phyloP scores from a whole-genome alignment of 495 filamentous ascomycete species.

The Stereocaulon alpinum region DNA sequence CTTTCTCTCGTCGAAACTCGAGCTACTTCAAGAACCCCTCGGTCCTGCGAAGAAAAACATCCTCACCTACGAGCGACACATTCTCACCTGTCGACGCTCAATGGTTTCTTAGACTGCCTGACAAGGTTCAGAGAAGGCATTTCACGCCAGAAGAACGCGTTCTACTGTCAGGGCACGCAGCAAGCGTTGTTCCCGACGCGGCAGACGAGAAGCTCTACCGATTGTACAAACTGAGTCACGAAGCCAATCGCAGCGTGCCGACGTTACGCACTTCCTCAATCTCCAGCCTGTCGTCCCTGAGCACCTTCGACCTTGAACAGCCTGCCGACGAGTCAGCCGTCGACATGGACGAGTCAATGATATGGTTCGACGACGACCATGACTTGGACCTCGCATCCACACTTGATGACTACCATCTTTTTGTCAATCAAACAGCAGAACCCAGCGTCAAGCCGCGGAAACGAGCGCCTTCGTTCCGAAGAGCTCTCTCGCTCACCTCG shows the following conservation, averaged over 20 bases:
- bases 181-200: slow-evolving; percentile 56
- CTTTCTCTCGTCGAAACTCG: slow-evolving; percentile 30
- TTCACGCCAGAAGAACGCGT: slow-evolving; percentile 66
- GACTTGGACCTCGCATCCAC: slow-evolving; percentile 53
- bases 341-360: slow-evolving; percentile 44
- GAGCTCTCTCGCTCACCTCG: slow-evolving; percentile 37
- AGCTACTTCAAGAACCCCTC: slow-evolving; percentile 26
- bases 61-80: slow-evolving; percentile 30
- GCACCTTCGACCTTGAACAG: slow-evolving; percentile 28
- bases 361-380: slow-evolving; percentile 71
- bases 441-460: slow-evolving; percentile 17
- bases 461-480: slow-evolving; percentile 35
- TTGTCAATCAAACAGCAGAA: slow-evolving; percentile 30
- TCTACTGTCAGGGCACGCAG: slow-evolving; percentile 42
- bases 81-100: slow-evolving; percentile 49
- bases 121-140: slow-evolving; percentile 58
- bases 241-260: slow-evolving; percentile 24
- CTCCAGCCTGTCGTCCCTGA: slow-evolving; percentile 25
- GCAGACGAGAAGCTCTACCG: slow-evolving; percentile 56
- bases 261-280: slow-evolving; percentile 22
- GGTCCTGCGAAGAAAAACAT: slow-evolving; percentile 30
- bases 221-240: slow-evolving; percentile 26
- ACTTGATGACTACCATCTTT: slow-evolving; percentile 38
- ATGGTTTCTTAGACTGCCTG: slow-evolving; percentile 60
- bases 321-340: slow-evolving; percentile 24